A percentile compares a stretch with the other conserved stretches of the same genome.
These are phyloP conservation scores for Omphalotus olearius DNA, from an alignment of 1,284 basidiomycete species.

Conservation along the genomic window DNA sequence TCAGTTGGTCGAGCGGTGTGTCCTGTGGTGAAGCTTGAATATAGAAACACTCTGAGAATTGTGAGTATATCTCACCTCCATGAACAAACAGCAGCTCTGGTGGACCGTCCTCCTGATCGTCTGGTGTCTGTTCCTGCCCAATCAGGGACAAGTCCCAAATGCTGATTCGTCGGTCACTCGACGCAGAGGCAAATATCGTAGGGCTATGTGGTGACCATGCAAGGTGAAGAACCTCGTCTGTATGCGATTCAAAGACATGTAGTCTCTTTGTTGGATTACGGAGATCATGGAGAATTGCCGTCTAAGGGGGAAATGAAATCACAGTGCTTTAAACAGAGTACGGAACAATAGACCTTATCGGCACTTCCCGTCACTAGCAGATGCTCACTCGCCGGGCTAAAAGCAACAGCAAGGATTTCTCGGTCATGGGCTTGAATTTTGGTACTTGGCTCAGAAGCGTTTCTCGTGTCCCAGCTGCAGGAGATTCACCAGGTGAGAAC, in stretches of 20 bases:
- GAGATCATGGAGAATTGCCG: slow-evolving; percentile 86
- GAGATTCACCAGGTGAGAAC: slow-evolving; percentile 4
- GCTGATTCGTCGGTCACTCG: slow-evolving; percentile 89
- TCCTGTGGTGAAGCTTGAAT: slow-evolving; percentile 35
- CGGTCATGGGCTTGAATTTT: slow-evolving; percentile 85
- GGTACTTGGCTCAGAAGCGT: slow-evolving; percentile 62
- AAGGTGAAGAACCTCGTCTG: slow-evolving; percentile 92
- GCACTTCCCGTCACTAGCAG: slow-evolving; percentile 92
- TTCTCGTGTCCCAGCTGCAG: slow-evolving; percentile 88
- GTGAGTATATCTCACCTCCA: slow-evolving; percentile 51
- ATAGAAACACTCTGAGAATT: background rate
- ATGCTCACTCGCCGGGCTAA: slow-evolving; percentile 80
- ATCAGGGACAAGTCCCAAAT: slow-evolving; percentile 95
- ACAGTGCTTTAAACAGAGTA: background rate
- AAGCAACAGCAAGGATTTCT: slow-evolving; percentile 90
- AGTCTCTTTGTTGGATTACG: slow-evolving; percentile 78
- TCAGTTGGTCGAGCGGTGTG: slow-evolving; percentile 80
- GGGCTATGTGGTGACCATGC: slow-evolving; percentile 94
- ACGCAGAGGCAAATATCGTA: slow-evolving; percentile 89
- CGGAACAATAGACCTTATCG: slow-evolving; percentile 66
- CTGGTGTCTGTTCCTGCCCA: slow-evolving; percentile 94
- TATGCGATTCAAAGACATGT: slow-evolving; percentile 91
- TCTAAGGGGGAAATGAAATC: slow-evolving; percentile 45
- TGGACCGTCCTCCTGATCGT: slow-evolving; percentile 96
- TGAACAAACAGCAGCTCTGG: slow-evolving; percentile 93